Evolutionary conservation across 2,329 filamentous ascomycete genomes (phyloP).

Genomic region (Hyphodiscus sp.): DNA sequence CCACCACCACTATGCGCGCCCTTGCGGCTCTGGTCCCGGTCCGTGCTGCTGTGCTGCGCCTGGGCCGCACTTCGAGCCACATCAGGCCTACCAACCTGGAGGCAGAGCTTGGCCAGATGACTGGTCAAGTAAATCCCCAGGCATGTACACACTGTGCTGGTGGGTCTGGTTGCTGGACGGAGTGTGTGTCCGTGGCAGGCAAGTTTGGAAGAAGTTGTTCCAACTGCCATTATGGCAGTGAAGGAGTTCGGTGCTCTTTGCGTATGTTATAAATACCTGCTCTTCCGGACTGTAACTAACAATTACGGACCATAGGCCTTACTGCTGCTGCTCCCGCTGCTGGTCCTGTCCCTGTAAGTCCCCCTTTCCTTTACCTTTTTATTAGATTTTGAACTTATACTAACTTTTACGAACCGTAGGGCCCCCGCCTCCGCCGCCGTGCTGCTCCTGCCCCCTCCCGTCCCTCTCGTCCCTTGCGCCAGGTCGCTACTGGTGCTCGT

Average conservation of each 20-base stretch:
- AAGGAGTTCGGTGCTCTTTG: constrained; percentile 4
- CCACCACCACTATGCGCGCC: neutral
- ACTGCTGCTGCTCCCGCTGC: neutral
- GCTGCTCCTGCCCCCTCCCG: too few relatives aligned
- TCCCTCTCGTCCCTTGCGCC: too few relatives aligned
- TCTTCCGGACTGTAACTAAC: neutral
- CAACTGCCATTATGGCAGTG: constrained; percentile 7
- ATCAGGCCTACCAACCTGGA: constrained; percentile 4
- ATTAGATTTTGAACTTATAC: too few relatives aligned
- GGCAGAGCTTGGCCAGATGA: constrained; percentile 3
- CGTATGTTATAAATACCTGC: neutral
- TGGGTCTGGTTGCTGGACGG: constrained; percentile 2
- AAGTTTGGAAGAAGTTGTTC: constrained; percentile 3
- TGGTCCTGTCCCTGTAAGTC: neutral
- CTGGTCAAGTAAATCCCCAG: neutral
- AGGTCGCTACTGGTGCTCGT: too few relatives aligned
- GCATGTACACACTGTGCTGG: constrained; percentile 2
- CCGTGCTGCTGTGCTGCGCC: constrained; percentile 1
- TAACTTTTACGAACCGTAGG: neutral
- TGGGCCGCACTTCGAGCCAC: neutral
- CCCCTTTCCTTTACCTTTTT: too few relatives aligned
- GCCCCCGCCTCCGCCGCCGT: too few relatives aligned
- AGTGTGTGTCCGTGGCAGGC: constrained; percentile 2
- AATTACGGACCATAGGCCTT: neutral
- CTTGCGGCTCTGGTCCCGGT: neutral